Percentiles rank a stretch among this genome's conserved stretches.
phyloP scores from a whole-genome alignment of 2,329 filamentous ascomycete genomes.

The Neofusicoccum laricinum region DNA sequence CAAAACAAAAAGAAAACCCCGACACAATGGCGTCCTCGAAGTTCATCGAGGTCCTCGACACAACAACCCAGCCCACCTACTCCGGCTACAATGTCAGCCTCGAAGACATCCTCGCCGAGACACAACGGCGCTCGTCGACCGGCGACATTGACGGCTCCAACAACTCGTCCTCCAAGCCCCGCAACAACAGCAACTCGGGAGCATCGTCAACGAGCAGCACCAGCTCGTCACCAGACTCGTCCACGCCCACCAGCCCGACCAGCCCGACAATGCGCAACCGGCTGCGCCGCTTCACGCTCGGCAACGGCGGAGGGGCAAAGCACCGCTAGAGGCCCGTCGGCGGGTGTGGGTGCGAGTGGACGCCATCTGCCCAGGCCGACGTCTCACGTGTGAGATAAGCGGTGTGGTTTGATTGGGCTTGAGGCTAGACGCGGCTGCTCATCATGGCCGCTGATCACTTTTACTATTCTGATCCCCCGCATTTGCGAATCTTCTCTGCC shows the following conservation, averaged over 20 bases:
- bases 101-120: constrained; percentile 39
- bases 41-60: constrained; percentile 38
- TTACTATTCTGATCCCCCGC: neutral
- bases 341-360: too few relatives aligned
- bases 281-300: constrained; percentile 10
- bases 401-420: neutral
- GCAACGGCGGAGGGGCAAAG: neutral
- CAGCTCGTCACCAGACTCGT: constrained; percentile 4
- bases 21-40: constrained; percentile 32
- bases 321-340: neutral
- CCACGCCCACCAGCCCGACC: constrained; percentile 4
- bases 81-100: constrained; percentile 37
- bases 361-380: neutral
- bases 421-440: neutral
- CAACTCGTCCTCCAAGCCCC: neutral
- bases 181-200: constrained; percentile 12
- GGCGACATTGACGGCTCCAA: constrained; percentile 3
- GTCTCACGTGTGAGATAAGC: neutral
- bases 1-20: neutral
- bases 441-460: neutral
- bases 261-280: constrained; percentile 12
- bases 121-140: constrained; percentile 27
- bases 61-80: constrained; percentile 30
- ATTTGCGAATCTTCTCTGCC: neutral
- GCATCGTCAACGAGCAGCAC: neutral